Base-by-base conservation (phyloP, 1,284 basidiomycete species). In the Ustilago xerochloae region DNA sequence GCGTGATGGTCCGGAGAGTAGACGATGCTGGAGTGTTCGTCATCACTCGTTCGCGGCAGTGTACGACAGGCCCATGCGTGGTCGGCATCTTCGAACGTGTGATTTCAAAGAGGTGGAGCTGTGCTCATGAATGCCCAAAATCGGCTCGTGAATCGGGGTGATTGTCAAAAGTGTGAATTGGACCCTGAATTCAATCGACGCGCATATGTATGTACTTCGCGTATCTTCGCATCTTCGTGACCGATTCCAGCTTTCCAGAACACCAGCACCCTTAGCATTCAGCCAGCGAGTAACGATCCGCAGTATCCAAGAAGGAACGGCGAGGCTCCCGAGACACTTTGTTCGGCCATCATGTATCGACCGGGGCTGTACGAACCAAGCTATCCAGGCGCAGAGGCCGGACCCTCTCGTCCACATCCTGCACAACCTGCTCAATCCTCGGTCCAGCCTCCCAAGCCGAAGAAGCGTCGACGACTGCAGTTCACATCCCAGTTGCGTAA, bases 401-500 rank as follows among this genome's bases (percentile, higher is more conserved):
- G 67, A 4, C 67, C 61, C 4, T 71, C 68, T 30, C 58, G 54
- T 5, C 38, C 38, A 30, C 30, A 32, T 16, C 29, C 43, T n/a
- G 2, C 24, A 30, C 18, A 28, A 10, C 15, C 49, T 13, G 12
- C 12, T 24, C 22, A 24, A 24, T 13, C 20, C 26, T 16, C 41
- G 28, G 16, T 28, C 28, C 26, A 20, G 5, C 48, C 29, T 6
- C 16, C 18, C 29, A 66, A 67, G 24, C 64, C 50, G 26, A 69
- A 60, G 41, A 75, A 72, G 45, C 61, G 63, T 2, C 57, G 63
- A n/a, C 66, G 65, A 3, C 65, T 78, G 18, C 67, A 66, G 35
- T 78, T 78, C 63, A 64, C 63, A 30, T 75, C 73, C 1, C 41
- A 78, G 35, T 46, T 78, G 1, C 57, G 63, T 61, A 56, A 18